phyloP scores from a whole-genome alignment of 129 eudicot genomes.

The Lactuca saligna region DNA sequence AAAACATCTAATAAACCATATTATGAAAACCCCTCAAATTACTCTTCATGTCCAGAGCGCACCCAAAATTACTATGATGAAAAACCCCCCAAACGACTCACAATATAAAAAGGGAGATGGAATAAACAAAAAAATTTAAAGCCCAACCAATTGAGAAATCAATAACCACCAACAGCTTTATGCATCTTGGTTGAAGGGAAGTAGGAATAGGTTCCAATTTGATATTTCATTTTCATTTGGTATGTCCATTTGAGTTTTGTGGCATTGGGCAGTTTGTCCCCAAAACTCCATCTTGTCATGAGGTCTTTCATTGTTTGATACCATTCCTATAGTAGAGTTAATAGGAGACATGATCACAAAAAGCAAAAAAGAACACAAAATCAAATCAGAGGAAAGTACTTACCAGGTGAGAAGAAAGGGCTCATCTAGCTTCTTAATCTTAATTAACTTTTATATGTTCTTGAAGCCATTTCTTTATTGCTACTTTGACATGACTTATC shows the following conservation, averaged over 20 bases:
- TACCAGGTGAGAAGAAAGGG: slow-evolving; percentile 84
- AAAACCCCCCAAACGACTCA: no score
- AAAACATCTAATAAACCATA: no score
- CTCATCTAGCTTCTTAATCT: slow-evolving; percentile 69
- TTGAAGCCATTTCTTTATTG: no score
- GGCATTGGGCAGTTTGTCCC: slow-evolving; percentile 93
- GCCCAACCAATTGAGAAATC: no score
- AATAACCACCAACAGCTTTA: slow-evolving; percentile 81
- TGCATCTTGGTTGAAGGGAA: slow-evolving; percentile 85
- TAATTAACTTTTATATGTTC: no score
- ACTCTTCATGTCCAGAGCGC: no score
- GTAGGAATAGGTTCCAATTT: slow-evolving; percentile 66
- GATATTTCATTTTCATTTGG: slow-evolving; percentile 82
- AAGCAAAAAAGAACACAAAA: not conserved
- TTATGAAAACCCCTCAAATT: no score
- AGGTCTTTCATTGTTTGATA: slow-evolving; percentile 61
- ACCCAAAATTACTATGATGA: no score
- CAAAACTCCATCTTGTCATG: slow-evolving; percentile 91
- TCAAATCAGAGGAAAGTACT: slow-evolving; percentile 12
- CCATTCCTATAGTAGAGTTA: slow-evolving; percentile 47
- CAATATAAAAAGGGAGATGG: no score
- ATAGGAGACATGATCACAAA: slow-evolving; percentile 1
- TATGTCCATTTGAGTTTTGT: slow-evolving; percentile 70
- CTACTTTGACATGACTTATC: no score
- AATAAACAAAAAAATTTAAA: no score